These are phyloP conservation scores for Funneliformis caledonium DNA, from an alignment of 371 early-diverging fungal genomes.

Conservation along the genomic window DNA sequence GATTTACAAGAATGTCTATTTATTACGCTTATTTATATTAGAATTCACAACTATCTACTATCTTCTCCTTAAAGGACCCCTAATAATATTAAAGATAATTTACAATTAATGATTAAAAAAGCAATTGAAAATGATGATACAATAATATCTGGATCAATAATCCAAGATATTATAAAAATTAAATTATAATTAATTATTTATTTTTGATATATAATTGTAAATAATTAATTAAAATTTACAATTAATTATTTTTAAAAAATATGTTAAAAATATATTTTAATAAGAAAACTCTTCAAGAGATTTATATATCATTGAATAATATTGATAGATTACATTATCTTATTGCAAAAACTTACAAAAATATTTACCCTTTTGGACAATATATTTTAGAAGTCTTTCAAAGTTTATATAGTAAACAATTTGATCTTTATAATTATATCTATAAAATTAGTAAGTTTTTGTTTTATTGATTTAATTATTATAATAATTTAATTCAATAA, in stretches of 20 bases:
- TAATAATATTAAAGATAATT: background rate
- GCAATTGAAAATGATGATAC: background rate
- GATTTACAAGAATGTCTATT: background rate
- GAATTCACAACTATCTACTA: background rate
- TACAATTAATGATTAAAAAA: background rate
- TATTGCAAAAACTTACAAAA: background rate
- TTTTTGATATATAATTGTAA: too few relatives aligned
- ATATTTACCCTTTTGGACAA: background rate
- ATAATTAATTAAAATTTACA: background rate
- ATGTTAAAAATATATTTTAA: constrained; percentile 9
- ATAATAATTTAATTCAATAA: background rate
- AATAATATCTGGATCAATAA: background rate
- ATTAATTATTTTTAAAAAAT: constrained; percentile 1
- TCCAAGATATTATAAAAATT: background rate
- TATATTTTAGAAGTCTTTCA: background rate
- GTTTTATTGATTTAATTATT: background rate
- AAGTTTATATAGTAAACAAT: background rate
- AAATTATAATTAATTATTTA: too few relatives aligned
- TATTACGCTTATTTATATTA: background rate
- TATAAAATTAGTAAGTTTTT: background rate
- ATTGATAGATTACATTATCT: background rate
- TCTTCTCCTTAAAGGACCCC: background rate
- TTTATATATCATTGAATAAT: background rate
- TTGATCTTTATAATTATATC: background rate
- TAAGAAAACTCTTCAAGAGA: background rate